Conservation (phyloP, 2,329 filamentous ascomycete genomes). For the Lecanosticta acicola region DNA sequence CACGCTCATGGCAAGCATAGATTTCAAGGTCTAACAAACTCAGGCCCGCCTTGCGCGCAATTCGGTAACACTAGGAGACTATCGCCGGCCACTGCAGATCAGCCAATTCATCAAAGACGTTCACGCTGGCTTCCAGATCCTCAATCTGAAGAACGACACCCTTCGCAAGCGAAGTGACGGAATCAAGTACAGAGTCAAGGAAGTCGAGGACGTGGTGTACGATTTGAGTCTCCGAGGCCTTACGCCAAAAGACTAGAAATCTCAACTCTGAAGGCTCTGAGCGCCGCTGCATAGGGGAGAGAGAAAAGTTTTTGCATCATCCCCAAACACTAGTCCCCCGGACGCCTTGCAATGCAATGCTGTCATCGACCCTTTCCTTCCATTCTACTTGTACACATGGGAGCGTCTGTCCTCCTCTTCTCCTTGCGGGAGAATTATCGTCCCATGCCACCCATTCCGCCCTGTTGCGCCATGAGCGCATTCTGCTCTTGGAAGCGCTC, state of each 20-base stretch:
- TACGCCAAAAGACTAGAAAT: conserved; percentile 25
- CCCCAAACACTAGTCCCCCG: conserved; percentile 7
- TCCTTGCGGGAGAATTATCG: conserved; percentile 11
- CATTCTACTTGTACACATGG: no score
- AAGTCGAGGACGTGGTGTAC: conserved; percentile 96
- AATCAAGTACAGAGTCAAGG: conserved; percentile 96
- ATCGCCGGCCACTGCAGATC: conserved; percentile 77
- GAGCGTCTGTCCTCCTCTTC: background rate
- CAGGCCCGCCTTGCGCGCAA: conserved; percentile 83
- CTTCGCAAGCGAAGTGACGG: conserved; percentile 82
- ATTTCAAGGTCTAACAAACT: no score
- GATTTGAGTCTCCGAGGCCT: conserved; percentile 84
- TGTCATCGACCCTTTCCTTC: no score
- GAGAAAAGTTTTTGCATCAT: conserved; percentile 5
- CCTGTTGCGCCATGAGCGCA: conserved; percentile 59
- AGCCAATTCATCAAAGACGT: conserved; percentile 90
- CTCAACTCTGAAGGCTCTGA: no score
- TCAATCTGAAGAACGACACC: conserved; percentile 95
- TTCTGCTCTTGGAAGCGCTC: conserved; percentile 81
- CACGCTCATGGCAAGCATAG: no score
- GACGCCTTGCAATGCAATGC: conserved; percentile 21
- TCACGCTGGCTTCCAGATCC: conserved; percentile 90
- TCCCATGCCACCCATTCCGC: conserved; percentile 35
- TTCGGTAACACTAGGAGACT: conserved; percentile 86
- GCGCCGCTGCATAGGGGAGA: no score